Evolutionary conservation across 2,329 filamentous ascomycete genomes (phyloP).

Genomic region (Trichophyton schoenleinii): DNA sequence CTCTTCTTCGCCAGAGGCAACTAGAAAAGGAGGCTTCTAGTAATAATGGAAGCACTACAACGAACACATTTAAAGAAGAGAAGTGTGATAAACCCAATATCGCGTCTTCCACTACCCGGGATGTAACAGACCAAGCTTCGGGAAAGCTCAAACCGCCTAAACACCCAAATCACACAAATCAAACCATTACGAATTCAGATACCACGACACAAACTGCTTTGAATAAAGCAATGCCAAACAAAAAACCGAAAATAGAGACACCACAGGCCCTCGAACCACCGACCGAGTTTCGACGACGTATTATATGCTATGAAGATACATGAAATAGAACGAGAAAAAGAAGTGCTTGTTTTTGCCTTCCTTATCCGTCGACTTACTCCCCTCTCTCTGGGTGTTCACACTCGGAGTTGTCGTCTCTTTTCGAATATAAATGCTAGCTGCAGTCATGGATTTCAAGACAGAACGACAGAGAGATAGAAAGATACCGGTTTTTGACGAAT

Average conservation of each 20-base stretch:
- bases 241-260: background rate
- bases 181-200: background rate
- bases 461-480: background rate
- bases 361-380: background rate
- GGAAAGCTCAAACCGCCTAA: background rate
- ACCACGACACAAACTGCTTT: background rate
- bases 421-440: background rate
- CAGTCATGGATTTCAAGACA: background rate
- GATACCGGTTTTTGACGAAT: background rate
- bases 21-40: constrained; percentile 18
- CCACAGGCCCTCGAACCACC: background rate
- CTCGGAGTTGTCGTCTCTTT: background rate
- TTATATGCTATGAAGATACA: background rate
- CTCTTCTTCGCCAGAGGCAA: constrained; percentile 46
- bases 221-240: too few relatives aligned
- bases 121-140: background rate
- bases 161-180: background rate
- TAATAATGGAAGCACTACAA: constrained; percentile 9
- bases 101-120: background rate
- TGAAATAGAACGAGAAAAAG: background rate
- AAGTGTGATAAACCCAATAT: background rate
- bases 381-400: background rate
- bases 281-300: background rate
- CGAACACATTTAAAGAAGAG: background rate
- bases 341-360: too few relatives aligned